Evolutionary conservation across 208 protist species (phyloP).

Genomic region (Trypanosoma conorhini): DNA sequence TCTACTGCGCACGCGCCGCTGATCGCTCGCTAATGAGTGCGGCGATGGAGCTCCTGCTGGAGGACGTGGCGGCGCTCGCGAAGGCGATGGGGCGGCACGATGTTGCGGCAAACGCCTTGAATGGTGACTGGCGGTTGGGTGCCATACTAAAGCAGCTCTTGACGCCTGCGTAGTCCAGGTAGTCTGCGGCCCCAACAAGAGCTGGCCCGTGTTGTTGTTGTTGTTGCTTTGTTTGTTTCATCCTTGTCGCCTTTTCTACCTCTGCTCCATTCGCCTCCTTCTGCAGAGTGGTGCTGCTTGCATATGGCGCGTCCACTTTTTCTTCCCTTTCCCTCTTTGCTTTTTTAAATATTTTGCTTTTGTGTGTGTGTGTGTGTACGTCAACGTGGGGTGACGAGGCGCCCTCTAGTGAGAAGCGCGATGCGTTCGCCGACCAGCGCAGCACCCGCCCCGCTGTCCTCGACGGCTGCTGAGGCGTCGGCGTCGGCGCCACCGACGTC

Average conservation of each 20-base stretch:
- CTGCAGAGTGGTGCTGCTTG: not conserved
- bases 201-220: too few species aligned
- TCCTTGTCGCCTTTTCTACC: not conserved
- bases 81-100: slow-evolving; percentile 48
- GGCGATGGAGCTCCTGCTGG: slow-evolving; percentile 43
- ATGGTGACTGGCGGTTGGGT: slow-evolving; percentile 36
- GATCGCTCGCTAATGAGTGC: slow-evolving; percentile 56
- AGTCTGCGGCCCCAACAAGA: not conserved
- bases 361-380: slow-evolving; percentile 17
- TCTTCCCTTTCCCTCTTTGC: not conserved
- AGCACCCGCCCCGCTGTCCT: not conserved
- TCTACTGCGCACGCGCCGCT: slow-evolving; percentile 33
- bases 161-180: not conserved
- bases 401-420: not conserved
- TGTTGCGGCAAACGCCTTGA: slow-evolving; percentile 9
- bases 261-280: not conserved
- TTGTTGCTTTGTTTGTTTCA: not conserved
- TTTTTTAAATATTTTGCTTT: slow-evolving; percentile 9
- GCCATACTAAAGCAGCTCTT: slow-evolving; percentile 44
- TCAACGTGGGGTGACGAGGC: not conserved
- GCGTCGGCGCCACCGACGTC: not conserved
- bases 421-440: not conserved
- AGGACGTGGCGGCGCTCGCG: slow-evolving; percentile 36
- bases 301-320: not conserved
- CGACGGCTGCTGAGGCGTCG: not conserved